Conservation (phyloP, 2,329 filamentous ascomycete genomes). For the Talaromyces sp. region DNA sequence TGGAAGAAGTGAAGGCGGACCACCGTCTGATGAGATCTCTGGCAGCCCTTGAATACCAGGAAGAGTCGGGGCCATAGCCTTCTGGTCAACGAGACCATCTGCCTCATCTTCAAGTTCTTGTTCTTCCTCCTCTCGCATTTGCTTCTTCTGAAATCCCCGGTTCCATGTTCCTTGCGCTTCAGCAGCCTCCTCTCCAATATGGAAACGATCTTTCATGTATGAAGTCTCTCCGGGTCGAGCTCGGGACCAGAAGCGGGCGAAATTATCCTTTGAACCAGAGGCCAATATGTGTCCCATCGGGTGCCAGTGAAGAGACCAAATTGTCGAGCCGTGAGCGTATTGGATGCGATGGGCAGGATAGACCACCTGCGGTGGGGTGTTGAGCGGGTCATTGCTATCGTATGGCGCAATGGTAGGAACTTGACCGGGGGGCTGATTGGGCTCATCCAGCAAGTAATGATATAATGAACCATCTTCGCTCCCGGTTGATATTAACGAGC, state of each 20-base stretch:
- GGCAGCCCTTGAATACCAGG: constrained; percentile 50
- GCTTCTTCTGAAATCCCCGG: constrained; percentile 67
- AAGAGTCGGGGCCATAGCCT: constrained; percentile 54
- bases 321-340: constrained; percentile 87
- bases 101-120: constrained; percentile 89
- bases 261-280: constrained; percentile 91
- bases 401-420: constrained; percentile 72
- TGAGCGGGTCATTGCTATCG: constrained; percentile 72
- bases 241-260: constrained; percentile 94
- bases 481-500: constrained; percentile 81
- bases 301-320: constrained; percentile 98
- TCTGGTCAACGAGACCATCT: constrained; percentile 87
- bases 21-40: constrained; percentile 40
- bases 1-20: constrained; percentile 35
- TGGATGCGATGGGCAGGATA: constrained; percentile 82
- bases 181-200: constrained; percentile 88
- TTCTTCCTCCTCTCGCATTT: constrained; percentile 86
- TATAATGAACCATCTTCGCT: constrained; percentile 83
- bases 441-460: constrained; percentile 94
- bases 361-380: constrained; percentile 80
- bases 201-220: constrained; percentile 83
- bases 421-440: constrained; percentile 72
- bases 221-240: constrained; percentile 81
- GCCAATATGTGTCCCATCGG: constrained; percentile 91
- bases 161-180: constrained; percentile 95